Percentiles rank a stretch among this genome's conserved stretches.
Conservation (phyloP, 345 rosid genomes). For the Ceriops decandra region DNA sequence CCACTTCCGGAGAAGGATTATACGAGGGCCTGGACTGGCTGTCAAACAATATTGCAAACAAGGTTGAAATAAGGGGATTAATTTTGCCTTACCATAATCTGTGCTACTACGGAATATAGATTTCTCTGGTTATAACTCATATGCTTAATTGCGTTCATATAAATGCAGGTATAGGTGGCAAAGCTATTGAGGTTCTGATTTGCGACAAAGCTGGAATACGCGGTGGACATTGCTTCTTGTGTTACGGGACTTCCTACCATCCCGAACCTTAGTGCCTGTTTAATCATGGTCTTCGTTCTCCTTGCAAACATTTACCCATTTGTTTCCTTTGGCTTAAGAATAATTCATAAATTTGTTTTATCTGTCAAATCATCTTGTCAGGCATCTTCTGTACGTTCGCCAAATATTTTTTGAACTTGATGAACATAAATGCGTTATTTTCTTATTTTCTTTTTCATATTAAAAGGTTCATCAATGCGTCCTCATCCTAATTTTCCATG, state of each 20-base stretch:
- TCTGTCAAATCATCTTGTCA: slow-evolving; percentile 15
- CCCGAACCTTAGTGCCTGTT: slow-evolving; percentile 7
- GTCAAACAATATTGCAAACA: slow-evolving; percentile 93
- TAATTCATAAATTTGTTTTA: slow-evolving; percentile 22
- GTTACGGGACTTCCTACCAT: slow-evolving; percentile 7
- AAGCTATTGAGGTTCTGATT: slow-evolving; percentile 11
- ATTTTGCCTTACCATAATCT: neutral
- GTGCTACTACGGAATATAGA: neutral
- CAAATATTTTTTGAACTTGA: slow-evolving; percentile 2
- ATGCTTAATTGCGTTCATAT: neutral
- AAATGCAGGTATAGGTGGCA: slow-evolving; percentile 41
- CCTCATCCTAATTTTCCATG: no score
- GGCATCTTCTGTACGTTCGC: neutral
- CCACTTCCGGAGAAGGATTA: slow-evolving; percentile 93
- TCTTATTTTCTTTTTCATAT: no score
- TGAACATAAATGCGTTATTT: neutral
- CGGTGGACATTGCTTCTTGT: slow-evolving; percentile 6
- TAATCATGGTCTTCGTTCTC: slow-evolving; percentile 17
- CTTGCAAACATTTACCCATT: slow-evolving; percentile 24
- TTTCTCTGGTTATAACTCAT: neutral
- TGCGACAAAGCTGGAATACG: slow-evolving; percentile 15
- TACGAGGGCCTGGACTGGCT: slow-evolving; percentile 97
- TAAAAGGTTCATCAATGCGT: no score
- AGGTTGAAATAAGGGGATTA: slow-evolving; percentile 38
- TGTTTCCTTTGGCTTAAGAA: slow-evolving; percentile 38